Conservation (phyloP, 2,329 filamentous ascomycete species). For the Sclerotinia trifoliorum region DNA sequence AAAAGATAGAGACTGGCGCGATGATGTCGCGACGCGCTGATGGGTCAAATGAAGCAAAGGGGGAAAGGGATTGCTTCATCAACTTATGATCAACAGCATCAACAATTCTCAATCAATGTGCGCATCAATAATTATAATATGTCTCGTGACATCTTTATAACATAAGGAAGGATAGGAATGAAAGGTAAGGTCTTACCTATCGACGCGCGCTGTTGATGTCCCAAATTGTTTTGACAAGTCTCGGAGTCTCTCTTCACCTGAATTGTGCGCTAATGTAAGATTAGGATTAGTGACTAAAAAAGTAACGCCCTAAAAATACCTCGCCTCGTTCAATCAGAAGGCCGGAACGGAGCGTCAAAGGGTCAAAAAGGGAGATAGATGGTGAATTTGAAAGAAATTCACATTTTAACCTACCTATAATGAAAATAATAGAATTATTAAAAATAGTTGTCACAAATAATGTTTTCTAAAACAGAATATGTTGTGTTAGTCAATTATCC, state of each 20-base stretch:
- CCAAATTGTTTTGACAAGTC: slow-evolving; percentile 23
- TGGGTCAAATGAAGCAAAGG: slow-evolving; percentile 22
- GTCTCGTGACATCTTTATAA: slow-evolving; percentile 24
- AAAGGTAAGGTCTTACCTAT: slow-evolving; percentile 40
- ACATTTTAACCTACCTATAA: not conserved
- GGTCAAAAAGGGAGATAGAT: not conserved
- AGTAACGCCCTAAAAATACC: slow-evolving; percentile 21
- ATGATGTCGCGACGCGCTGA: slow-evolving; percentile 23
- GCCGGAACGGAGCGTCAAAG: not conserved
- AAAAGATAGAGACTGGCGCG: slow-evolving; percentile 21
- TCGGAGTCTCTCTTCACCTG: slow-evolving; percentile 22
- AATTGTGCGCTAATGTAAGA: slow-evolving; percentile 21
- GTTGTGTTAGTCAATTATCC: slow-evolving; percentile 18
- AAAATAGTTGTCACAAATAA: not conserved
- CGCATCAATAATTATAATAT: slow-evolving; percentile 18
- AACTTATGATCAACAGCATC: slow-evolving; percentile 20
- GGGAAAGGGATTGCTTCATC: slow-evolving; percentile 27
- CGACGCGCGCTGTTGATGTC: slow-evolving; percentile 31
- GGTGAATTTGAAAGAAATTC: not conserved
- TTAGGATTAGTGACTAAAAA: slow-evolving; percentile 25
- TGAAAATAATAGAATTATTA: not conserved
- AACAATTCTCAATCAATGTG: slow-evolving; percentile 7
- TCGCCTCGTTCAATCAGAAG: slow-evolving; percentile 7
- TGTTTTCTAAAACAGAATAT: slow-evolving; percentile 6
- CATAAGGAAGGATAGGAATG: slow-evolving; percentile 20